Conservation (phyloP, 495 filamentous ascomycete species). For the Aspergillus leporis region DNA sequence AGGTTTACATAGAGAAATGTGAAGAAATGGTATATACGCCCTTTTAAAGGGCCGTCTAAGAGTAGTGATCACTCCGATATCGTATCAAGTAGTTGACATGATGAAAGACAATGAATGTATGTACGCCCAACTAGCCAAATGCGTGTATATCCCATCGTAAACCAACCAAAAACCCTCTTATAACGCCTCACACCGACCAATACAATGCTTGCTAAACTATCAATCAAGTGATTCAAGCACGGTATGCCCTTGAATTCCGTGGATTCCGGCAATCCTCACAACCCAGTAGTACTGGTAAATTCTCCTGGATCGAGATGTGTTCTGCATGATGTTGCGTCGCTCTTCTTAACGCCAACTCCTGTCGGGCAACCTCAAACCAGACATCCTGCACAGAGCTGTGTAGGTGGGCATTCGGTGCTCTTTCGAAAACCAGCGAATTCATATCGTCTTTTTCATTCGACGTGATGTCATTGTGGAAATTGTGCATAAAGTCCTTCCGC, state of each 20-base stretch:
- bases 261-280: slow-evolving; percentile 34
- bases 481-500: slow-evolving; percentile 49
- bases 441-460: slow-evolving; percentile 40
- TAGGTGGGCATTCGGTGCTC: slow-evolving; percentile 30
- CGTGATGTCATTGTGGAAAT: slow-evolving; percentile 43
- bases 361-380: slow-evolving; percentile 42
- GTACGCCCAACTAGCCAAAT: neutral
- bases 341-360: slow-evolving; percentile 33
- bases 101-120: neutral
- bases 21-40: neutral
- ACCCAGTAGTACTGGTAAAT: slow-evolving; percentile 39
- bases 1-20: too few relatives aligned
- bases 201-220: slow-evolving; percentile 12
- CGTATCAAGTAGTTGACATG: neutral
- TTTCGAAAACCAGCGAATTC: slow-evolving; percentile 40
- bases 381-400: slow-evolving; percentile 41
- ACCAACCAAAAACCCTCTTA: slow-evolving; percentile 3
- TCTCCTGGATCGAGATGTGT: slow-evolving; percentile 33
- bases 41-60: too few relatives aligned
- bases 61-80: neutral
- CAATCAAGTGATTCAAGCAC: slow-evolving; percentile 26
- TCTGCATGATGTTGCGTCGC: slow-evolving; percentile 37
- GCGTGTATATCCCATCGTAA: neutral
- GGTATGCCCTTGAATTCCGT: slow-evolving; percentile 32
- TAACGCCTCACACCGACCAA: slow-evolving; percentile 14